Evolutionary conservation across 1,284 basidiomycete genomes (phyloP).

Genomic region (Rhodotorula sp.): DNA sequence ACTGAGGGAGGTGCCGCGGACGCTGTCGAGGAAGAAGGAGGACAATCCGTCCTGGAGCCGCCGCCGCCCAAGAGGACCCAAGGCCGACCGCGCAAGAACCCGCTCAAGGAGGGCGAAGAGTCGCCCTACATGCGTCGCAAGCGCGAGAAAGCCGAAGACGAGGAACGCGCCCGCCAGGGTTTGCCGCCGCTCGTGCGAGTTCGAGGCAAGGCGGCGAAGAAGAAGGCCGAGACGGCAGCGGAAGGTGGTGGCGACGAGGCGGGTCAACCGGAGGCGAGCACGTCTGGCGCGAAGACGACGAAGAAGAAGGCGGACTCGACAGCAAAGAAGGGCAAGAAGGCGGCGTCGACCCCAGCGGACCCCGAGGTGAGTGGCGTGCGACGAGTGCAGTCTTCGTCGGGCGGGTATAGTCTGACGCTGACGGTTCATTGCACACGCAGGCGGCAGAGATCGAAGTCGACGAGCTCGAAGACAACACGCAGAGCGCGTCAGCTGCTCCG

Average conservation of each 20-base stretch:
- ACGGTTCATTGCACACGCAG: too few species aligned
- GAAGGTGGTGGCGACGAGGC: slow-evolving; percentile 7
- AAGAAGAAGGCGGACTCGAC: not conserved
- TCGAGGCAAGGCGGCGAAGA: slow-evolving; percentile 6
- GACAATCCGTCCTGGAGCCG: not conserved
- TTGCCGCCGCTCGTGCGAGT: slow-evolving; percentile 24
- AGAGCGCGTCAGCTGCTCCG: not conserved
- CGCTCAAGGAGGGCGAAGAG: slow-evolving; percentile 12
- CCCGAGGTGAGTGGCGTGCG: not conserved
- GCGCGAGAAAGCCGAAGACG: slow-evolving; percentile 31
- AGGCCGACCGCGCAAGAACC: slow-evolving; percentile 28
- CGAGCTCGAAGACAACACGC: not conserved
- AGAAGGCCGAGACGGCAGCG: not conserved
- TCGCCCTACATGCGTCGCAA: slow-evolving; percentile 28
- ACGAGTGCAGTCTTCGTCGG: not conserved
- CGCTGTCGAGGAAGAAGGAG: slow-evolving; percentile 1
- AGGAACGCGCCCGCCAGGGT: slow-evolving; percentile 25
- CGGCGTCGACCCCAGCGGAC: not conserved
- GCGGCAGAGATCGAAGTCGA: not conserved
- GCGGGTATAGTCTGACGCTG: too few species aligned
- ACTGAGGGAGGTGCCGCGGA: not conserved
- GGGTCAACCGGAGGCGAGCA: slow-evolving; percentile 3
- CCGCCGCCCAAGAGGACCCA: not conserved
- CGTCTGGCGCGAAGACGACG: too few species aligned
- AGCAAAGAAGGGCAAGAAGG: not conserved